phyloP scores from a whole-genome alignment of 805 yeast species.

The Kuraishia piskuri region DNA sequence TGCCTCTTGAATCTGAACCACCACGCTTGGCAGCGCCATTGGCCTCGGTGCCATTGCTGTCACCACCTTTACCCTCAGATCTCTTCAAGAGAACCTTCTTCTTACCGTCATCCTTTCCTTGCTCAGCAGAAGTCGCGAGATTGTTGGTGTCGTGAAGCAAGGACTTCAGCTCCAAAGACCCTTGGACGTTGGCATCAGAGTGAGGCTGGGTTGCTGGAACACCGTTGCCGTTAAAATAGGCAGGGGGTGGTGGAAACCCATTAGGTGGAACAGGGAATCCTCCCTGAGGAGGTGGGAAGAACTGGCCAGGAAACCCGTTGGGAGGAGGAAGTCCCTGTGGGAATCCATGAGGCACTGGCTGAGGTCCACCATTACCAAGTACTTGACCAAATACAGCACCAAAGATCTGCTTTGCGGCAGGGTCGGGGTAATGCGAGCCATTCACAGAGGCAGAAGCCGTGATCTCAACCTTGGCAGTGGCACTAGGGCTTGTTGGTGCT shows the following conservation, averaged over 20 bases:
- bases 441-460: neutral
- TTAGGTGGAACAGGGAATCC: neutral
- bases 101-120: neutral
- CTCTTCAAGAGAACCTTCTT: neutral
- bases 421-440: slow-evolving; percentile 1
- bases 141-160: neutral
- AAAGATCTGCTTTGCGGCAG: slow-evolving; percentile 18
- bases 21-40: neutral
- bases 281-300: slow-evolving; percentile 2
- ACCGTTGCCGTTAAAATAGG: neutral
- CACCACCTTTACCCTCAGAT: neutral
- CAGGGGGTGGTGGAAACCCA: neutral
- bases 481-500: neutral
- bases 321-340: neutral
- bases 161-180: neutral
- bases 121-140: slow-evolving; percentile 3
- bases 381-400: slow-evolving; percentile 19
- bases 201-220: neutral
- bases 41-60: neutral
- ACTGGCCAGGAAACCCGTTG: slow-evolving; percentile 3
- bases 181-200: neutral
- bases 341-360: neutral
- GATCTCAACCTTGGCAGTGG: neutral
- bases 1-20: slow-evolving; percentile 2
- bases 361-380: slow-evolving; percentile 6